Percentiles rank a stretch among this genome's conserved stretches.
Conservation (phyloP, 2,329 filamentous ascomycete genomes). For the Scedosporium dehoogii region DNA sequence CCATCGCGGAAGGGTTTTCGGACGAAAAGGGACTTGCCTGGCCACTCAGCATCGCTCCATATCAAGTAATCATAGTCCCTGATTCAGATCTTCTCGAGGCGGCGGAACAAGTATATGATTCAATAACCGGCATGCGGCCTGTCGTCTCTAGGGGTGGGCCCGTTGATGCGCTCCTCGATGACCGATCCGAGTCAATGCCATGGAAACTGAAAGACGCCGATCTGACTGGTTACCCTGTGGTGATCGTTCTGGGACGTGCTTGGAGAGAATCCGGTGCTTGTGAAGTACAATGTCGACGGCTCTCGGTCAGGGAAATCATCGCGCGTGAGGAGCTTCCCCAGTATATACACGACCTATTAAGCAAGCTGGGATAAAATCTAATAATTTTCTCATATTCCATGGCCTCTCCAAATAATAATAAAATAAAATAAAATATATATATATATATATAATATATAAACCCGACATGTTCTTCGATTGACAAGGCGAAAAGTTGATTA, state of each 20-base stretch:
- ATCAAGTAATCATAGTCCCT: slow-evolving; percentile 60
- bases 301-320: slow-evolving; percentile 53
- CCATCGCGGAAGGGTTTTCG: slow-evolving; percentile 66
- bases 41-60: slow-evolving; percentile 81
- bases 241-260: slow-evolving; percentile 65
- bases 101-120: slow-evolving; percentile 54
- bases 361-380: slow-evolving; percentile 29
- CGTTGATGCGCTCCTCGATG: slow-evolving; percentile 65
- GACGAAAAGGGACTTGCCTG: slow-evolving; percentile 73
- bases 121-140: slow-evolving; percentile 24
- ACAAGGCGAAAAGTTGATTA: too few species aligned
- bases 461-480: too few species aligned
- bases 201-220: slow-evolving; percentile 93
- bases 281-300: slow-evolving; percentile 69
- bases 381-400: too few species aligned
- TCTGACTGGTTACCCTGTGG: slow-evolving; percentile 75
- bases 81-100: slow-evolving; percentile 34
- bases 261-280: slow-evolving; percentile 52
- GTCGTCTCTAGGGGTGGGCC: slow-evolving; percentile 8
- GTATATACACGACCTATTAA: slow-evolving; percentile 37
- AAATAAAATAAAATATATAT: too few species aligned
- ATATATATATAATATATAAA: too few species aligned
- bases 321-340: slow-evolving; percentile 34
- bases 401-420: too few species aligned
- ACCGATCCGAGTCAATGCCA: slow-evolving; percentile 55